Evolutionary conservation across 2,329 filamentous ascomycete genomes (phyloP).

Genomic region (Pseudopyricularia javanii): DNA sequence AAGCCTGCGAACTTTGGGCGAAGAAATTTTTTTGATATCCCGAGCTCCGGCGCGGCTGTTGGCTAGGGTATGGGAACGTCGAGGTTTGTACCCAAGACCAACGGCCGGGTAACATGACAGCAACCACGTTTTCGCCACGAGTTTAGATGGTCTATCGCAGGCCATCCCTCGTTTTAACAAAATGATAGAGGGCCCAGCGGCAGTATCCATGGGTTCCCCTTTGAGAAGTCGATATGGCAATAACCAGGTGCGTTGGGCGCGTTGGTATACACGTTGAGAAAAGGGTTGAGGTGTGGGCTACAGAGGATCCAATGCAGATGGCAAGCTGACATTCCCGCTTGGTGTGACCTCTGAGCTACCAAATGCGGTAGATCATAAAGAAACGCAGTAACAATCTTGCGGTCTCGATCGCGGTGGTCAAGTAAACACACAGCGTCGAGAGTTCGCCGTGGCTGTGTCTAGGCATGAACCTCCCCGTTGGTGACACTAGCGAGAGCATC

Average conservation of each 20-base stretch:
- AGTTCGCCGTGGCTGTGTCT: neutral
- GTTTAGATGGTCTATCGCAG: neutral
- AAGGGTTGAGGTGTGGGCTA: neutral
- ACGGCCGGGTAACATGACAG: neutral
- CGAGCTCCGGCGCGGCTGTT: neutral
- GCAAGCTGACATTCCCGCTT: neutral
- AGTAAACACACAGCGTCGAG: neutral
- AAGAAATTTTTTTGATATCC: neutral
- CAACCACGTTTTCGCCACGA: neutral
- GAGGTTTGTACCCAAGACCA: neutral
- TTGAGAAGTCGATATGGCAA: neutral
- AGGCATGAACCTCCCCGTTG: slow-evolving; percentile 6
- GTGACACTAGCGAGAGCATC: neutral
- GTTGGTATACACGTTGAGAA: neutral
- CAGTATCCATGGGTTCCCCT: neutral
- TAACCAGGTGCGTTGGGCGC: neutral
- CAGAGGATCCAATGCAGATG: neutral
- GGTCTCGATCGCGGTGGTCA: neutral
- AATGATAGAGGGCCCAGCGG: neutral
- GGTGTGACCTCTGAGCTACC: neutral
- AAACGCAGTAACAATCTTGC: neutral
- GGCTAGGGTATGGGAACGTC: neutral
- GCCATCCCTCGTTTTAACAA: neutral
- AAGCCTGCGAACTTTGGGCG: neutral
- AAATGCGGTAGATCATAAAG: neutral